phyloP scores from a whole-genome alignment of 441 rosid species.

The Populus hybrid region DNA sequence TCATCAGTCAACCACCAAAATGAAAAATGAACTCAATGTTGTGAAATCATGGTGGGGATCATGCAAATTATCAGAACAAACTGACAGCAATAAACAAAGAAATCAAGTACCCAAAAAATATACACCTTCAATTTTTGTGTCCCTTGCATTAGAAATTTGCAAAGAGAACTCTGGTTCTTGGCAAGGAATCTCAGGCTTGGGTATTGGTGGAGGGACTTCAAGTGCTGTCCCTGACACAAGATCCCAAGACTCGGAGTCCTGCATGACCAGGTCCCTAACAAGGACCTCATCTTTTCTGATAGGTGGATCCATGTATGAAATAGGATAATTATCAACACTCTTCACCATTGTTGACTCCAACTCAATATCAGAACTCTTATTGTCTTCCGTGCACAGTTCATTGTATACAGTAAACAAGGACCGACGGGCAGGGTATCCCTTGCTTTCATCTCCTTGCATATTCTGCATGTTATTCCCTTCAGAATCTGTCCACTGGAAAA shows the following conservation, averaged over 20 bases:
- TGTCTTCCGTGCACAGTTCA: neutral
- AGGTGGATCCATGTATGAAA: no score
- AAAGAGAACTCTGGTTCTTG: no score
- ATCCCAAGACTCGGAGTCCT: no score
- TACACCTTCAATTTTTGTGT: conserved; percentile 8
- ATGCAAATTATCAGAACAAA: neutral
- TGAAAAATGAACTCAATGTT: neutral
- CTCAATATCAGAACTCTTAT: neutral
- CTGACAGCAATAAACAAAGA: neutral
- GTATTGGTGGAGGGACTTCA: no score
- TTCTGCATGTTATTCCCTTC: neutral
- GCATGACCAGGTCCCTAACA: no score
- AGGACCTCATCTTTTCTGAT: no score
- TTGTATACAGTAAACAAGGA: neutral
- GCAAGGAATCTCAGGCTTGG: no score
- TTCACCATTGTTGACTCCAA: neutral
- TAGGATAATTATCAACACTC: neutral
- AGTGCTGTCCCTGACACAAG: no score
- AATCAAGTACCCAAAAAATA: neutral
- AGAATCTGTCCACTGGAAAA: neutral
- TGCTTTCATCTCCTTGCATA: neutral
- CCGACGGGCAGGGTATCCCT: neutral
- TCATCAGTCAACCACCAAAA: neutral
- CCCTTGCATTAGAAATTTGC: no score
- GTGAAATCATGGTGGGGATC: neutral